Base-by-base conservation (phyloP, 2,329 filamentous ascomycete species). In the Knoxdaviesia capensis region DNA sequence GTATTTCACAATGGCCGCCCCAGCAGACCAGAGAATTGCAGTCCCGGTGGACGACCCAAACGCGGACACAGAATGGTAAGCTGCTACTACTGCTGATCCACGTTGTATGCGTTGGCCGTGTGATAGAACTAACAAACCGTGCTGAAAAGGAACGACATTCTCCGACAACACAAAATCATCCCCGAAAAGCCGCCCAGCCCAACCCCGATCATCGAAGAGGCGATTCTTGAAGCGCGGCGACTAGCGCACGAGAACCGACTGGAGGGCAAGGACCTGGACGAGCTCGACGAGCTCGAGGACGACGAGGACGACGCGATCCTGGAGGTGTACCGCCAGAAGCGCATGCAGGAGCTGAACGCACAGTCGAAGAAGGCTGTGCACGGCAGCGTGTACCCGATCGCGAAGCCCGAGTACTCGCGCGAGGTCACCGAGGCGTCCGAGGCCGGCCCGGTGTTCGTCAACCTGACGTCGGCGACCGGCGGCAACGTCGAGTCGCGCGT, bases 151-250 rank as follows among this genome's bases (percentile, higher is more conserved):
- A 98, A 98, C 58, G 90, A 98, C 51, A 98, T 98, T 54, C 77
- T 98, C 44, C 83, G 90, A 51, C 92, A 93, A 59, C 86, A 98
- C 65, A 85, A 86, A 49, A 70, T 98, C 50, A 96, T 98, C 47
- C 90, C 90, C n/a, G 87, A 96, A 58, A 96, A 94, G 57, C 86
- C 88, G 0, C 86, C 87, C 3, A 94, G 88, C 38, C 90, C 90
- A 2, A 94, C 90, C 2, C 86, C 87, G 6, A 79, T 94, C 64
- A 94, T 98, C 52, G 81, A 98, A 62, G 88, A 96, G 65, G 90
- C 90, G 4, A 74, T 98, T 39, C 60, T 80, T 20, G 83, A 94
- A 63, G 90, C 83, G 8, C 74, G 82, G 45, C 68, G 77, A 51
- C 68, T 92, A 47, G 87, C 87, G 31, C 78, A 96, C 53, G 88